Percentiles rank a stretch among this genome's conserved stretches.
Evolutionary conservation across 73 alveolate genomes (phyloP).

Genomic region (Tetrahymena thermophila): DNA sequence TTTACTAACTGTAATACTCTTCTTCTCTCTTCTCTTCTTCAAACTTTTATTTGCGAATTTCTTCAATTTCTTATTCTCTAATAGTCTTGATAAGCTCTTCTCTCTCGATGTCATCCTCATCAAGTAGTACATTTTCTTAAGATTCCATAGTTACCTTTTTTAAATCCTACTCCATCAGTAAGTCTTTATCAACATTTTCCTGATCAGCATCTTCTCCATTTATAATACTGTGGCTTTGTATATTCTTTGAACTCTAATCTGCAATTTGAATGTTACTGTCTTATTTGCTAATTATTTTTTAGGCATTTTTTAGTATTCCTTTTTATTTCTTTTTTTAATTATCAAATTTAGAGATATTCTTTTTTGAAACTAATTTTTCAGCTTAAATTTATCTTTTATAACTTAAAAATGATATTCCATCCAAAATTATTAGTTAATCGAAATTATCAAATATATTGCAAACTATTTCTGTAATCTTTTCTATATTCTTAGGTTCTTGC

Average conservation of each 20-base stretch:
- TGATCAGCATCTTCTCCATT: neutral
- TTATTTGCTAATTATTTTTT: neutral
- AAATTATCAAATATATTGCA: neutral
- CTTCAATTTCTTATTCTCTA: neutral
- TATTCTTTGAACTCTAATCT: neutral
- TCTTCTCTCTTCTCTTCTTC: neutral
- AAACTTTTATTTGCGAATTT: neutral
- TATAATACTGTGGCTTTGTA: neutral
- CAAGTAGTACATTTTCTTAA: neutral
- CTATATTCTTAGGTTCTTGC: neutral
- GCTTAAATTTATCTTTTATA: neutral
- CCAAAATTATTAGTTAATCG: neutral
- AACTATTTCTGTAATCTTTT: neutral
- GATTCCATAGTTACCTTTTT: neutral
- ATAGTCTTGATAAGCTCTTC: neutral
- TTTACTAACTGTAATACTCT: neutral
- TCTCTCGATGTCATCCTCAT: neutral
- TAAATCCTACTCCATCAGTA: neutral
- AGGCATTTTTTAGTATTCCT: neutral
- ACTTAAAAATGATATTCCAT: neutral
- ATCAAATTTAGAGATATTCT: neutral
- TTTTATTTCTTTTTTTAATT: neutral
- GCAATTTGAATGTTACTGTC: neutral
- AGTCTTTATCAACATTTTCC: neutral
- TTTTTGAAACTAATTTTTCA: neutral